Base-by-base conservation (phyloP, 78 protist species). In the Andalucia godoyi region DNA sequence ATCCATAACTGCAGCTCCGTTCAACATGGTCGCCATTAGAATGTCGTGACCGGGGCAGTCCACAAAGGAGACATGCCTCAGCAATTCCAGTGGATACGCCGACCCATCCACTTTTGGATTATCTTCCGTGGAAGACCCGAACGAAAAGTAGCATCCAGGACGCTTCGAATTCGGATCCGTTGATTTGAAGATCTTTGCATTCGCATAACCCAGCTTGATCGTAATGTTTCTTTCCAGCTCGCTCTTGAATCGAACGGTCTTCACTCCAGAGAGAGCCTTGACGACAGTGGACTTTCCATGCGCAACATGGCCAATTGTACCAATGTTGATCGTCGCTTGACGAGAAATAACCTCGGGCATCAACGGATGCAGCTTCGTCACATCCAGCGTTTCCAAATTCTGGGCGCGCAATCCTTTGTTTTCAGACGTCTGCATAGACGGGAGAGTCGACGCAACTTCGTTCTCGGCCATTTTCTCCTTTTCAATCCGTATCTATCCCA, bases 1-100 rank as follows among this genome's bases (percentile, higher is more conserved):
- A 74, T 98, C 99, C 99, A 98, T 98, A 41, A 98, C 99, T 30
- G 99, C 99, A 3, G 99, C 99, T 25, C 99, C 99, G 92, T 89
- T 95, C 41, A 98, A 89, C 99, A 98, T 98, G 55, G 99, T 96
- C 33, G 99, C 99, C 99, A 98, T 98, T 53, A 98, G 94, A 37
- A 97, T 88, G 60, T 98, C 99, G 86, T 98, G 99, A 37, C 99
- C 95, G 6, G 91, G 90, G 70, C 93, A 83, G 60, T 83, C 88
- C 29, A 87, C 95, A 57, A 81, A 89, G 33, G 89, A 78, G n/a
- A 93, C 87, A 51, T 87, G 95, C 17, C 93, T 47, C 45, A 29
- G 38, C 10, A 92, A 47, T 27, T 74, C 52, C 72, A 77, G 58
- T n/a, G 29, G 29, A 27, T 83, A 89, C 27, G 81, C 88, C 32